Base-by-base conservation (phyloP, 164 flowering plant species). In the Vitis rotundifolia region DNA sequence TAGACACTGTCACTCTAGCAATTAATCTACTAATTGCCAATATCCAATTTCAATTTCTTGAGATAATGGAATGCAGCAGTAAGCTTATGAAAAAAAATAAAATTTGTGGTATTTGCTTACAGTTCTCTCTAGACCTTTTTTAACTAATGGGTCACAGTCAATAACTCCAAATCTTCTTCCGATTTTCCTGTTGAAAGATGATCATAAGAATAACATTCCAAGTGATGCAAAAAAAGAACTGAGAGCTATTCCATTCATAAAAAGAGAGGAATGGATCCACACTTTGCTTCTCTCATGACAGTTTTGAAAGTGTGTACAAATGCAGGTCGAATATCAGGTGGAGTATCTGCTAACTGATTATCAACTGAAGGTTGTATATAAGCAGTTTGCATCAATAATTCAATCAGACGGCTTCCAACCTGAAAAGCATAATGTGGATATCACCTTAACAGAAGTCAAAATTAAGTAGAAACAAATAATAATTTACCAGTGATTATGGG, bases 311-410 rank as follows among this genome's bases (percentile, higher is more conserved):
- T 74, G 78, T 91, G 99, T 48, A 72, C 60, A 82, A 95, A 95
- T 75, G 99, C 99, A 78, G 99, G 99, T 2, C 89, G 90, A 74
- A 93, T 77, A 73, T 93, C 97, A 73, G 93, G 98, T 56, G 95
- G 87, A 59, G 70, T 71, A 71, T 89, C 93, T 44, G 77, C 85
- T n/a, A 68, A 59, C 77, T 89, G 91, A 86, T 37, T 37, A 37
- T 90, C 76, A 59, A 83, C 77, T 11, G 97, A 93, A 73, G 91
- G 81, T 73, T 95, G 99, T 80, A 95, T 84, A 72, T 87, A 91
- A 15, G 99, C 99, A 51, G 90, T 89, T 77, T 87, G 80, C 52
- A 85, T 72, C 75, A 95, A 81, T 75, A 95, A 77, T 63, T 95
- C 96, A 79, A 95, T 86, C 63, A 95, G 73, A 68, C 89, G 98